Evolutionary conservation across 2,329 filamentous ascomycete genomes (phyloP), one percentile per base, ranked within the genome.

Genomic region (Aspergillus puulaauensis): DNA sequence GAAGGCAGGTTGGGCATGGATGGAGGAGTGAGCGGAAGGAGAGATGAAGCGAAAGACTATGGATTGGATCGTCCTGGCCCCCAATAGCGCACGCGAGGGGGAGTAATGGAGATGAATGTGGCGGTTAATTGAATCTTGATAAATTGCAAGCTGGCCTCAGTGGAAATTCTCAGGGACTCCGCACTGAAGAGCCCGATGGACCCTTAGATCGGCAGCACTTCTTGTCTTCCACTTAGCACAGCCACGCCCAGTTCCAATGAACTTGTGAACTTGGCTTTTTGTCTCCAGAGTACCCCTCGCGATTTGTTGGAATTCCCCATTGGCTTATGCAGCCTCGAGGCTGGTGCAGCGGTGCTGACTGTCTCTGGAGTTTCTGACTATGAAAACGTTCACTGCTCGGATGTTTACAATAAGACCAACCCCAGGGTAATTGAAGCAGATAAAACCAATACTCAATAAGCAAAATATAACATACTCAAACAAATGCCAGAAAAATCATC

Each of bases 111-210:
- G 9, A 11, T 45, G 24, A 40, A 56, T n/a, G 40, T 49, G 45
- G 50, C 33, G 51, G 48, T 43, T 50, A 39, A 21, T 37, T 39
- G 27, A 40, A 35, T 43, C 33, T 57, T 63, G 55, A 62, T 61
- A 31, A 24, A 31, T 31, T 31, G 62, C 65, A 66, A 70, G 63
- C 66, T 70, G 68, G 66, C 68, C 68, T 70, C 57, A 61, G 47
- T 43, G 56, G 51, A 47, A 49, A 37, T 39, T 43, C 52, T 40
- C 49, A 31, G 43, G 33, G 17, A 21, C 27, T 37, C 45, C 31
- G 35, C 52, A 54, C 12, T 45, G 19, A 50, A 40, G 35, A 37
- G n/a, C 35, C 35, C 35, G 15, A 14, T 56, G 54, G 46, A 56
- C 47, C 47, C 40, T 45, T 43, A 17, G 46, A 50, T 51, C 54